Evolutionary conservation across 768 basidiomycete genomes (phyloP), one percentile per base, ranked within the genome.

Genomic region (Agaricus blazei): DNA sequence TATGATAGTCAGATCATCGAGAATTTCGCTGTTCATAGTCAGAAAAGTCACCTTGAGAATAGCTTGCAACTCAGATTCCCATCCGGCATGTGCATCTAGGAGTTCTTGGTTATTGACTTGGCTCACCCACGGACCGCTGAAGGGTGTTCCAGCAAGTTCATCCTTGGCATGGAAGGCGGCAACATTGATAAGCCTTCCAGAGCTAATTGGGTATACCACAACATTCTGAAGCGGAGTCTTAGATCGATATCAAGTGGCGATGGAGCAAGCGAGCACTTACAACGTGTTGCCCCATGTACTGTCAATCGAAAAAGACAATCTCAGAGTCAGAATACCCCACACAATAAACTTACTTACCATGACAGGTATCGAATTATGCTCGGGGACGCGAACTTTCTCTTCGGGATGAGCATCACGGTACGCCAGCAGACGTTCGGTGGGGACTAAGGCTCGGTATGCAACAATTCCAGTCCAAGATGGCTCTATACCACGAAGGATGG

Each of bases 51-150:
- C 81, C 65, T 76, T 60, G 5, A 83, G 62, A 4, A 83, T 59
- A 0, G 69, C 67, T 55, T 70, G 68, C 1, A 74, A 67, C 23
- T 81, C 78, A 4, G 72, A 65, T 55, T 82, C 80, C 67, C 82
- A 78, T 26, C 67, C 61, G 9, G 60, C 60, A 56, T 76, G 80
- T 12, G 67, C 65, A 3, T 65, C 59, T 3, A 70, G 56, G 1
- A 81, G 26, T 50, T 80, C 74, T 15, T 73, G 68, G 31, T 68
- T 68, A 6, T 68, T 64, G 0, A 73, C 61, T 12, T 73, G 68
- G 24, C 64, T 61, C 2, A 78, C 73, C 69, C 74, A 73, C 0
- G 73, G 63, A 0, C 67, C 70, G 27, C 62, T 59, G 38, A 66
- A 65, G 9, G 55, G 49, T 2, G 67, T 70, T 12, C 67, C 67